Evolutionary conservation across 345 rosid species (phyloP).

Genomic region (Cardamine chenopodiifolia): DNA sequence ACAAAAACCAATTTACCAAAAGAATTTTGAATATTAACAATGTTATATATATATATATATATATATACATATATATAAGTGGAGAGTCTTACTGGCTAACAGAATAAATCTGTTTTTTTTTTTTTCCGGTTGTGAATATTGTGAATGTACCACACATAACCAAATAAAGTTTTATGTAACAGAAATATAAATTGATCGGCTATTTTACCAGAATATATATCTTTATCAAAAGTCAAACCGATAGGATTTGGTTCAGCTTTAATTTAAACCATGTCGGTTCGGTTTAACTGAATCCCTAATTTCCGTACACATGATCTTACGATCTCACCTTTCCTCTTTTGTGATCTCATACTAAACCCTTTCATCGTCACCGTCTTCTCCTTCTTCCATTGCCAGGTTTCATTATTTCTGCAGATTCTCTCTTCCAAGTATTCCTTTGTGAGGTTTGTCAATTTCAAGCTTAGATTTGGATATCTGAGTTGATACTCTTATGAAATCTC

Average conservation of each 20-base stretch:
- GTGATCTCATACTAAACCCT: conserved; percentile 8
- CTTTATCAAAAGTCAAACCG: neutral
- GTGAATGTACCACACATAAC: too few species aligned
- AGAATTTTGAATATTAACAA: too few species aligned
- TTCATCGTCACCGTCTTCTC: conserved; percentile 5
- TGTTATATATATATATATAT: too few species aligned
- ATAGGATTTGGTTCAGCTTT: neutral
- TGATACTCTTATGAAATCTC: neutral
- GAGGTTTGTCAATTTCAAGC: neutral
- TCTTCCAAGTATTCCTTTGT: neutral
- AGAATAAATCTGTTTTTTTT: too few species aligned
- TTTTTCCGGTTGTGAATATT: too few species aligned
- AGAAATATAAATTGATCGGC: too few species aligned
- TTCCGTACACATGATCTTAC: neutral
- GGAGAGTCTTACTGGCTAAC: too few species aligned
- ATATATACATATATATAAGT: too few species aligned
- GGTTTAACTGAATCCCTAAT: conserved; percentile 38
- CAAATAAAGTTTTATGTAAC: too few species aligned
- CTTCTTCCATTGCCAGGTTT: conserved; percentile 35
- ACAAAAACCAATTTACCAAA: too few species aligned
- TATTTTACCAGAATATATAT: too few species aligned
- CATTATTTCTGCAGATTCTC: neutral
- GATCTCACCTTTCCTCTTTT: neutral
- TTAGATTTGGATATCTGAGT: conserved; percentile 19
- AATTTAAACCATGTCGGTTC: neutral